phyloP scores from a whole-genome alignment of 2,329 filamentous ascomycete species.

The Trichoderma sp. region DNA sequence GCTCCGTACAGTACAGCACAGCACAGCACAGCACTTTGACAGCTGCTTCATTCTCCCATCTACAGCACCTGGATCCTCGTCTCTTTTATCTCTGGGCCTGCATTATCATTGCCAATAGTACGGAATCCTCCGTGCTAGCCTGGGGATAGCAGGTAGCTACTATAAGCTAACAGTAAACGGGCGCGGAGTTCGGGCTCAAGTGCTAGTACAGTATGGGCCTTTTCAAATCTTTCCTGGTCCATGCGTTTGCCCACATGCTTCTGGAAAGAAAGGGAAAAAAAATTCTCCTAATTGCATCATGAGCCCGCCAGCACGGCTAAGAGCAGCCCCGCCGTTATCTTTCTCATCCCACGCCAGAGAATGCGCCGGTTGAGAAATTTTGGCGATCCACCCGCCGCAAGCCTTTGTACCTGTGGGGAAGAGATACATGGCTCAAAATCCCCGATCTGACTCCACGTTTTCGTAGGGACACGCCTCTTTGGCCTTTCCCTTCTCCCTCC shows the following conservation, averaged over 20 bases:
- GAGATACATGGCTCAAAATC: slow-evolving; percentile 12
- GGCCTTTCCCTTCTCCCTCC: background rate
- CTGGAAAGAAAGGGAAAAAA: slow-evolving; percentile 6
- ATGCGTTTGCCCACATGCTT: slow-evolving; percentile 18
- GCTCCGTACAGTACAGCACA: background rate
- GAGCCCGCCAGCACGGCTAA: background rate
- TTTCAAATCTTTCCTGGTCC: background rate
- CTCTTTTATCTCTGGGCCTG: background rate
- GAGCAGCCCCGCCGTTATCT: slow-evolving; percentile 13
- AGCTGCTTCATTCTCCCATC: background rate
- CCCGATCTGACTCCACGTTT: slow-evolving; percentile 20
- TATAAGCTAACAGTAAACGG: background rate
- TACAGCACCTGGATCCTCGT: background rate
- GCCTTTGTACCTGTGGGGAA: slow-evolving; percentile 19
- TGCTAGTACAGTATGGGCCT: background rate
- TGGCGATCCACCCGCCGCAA: slow-evolving; percentile 1
- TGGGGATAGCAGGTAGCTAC: background rate
- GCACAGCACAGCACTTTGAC: no score
- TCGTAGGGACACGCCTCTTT: slow-evolving; percentile 18
- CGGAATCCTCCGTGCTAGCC: background rate
- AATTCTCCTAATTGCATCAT: slow-evolving; percentile 20
- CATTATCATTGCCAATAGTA: background rate
- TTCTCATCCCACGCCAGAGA: slow-evolving; percentile 5
- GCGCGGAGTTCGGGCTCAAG: background rate
- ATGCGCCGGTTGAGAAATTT: slow-evolving; percentile 13